Evolutionary conservation across 2,329 filamentous ascomycete genomes (phyloP).

Genomic region (Pseudogymnoascus sp.): DNA sequence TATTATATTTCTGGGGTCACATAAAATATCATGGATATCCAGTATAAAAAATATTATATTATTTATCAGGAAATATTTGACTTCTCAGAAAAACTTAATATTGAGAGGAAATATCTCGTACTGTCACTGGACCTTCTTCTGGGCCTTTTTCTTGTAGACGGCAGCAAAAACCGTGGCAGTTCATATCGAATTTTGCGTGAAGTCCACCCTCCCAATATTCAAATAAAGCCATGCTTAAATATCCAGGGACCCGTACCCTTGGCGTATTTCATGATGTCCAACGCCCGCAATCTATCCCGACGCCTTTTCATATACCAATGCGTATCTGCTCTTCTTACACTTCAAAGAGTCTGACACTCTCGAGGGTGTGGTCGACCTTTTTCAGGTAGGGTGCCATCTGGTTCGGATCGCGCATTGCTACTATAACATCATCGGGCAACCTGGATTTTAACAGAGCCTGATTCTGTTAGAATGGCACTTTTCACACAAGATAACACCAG

Average conservation of each 20-base stretch:
- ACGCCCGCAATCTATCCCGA: constrained; percentile 4
- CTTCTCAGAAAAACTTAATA: background rate
- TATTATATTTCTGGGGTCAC: background rate
- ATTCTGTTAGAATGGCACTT: background rate
- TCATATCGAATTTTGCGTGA: too few species aligned
- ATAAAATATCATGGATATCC: background rate
- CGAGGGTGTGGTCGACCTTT: constrained; percentile 60
- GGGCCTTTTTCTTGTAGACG: too few species aligned
- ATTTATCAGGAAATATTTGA: background rate
- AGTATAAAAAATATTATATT: background rate
- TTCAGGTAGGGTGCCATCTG: constrained; percentile 62
- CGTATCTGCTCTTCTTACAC: background rate
- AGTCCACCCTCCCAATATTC: too few species aligned
- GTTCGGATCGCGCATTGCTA: constrained; percentile 74
- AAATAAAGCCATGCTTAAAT: background rate
- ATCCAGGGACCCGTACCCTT: background rate
- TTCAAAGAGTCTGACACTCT: constrained; percentile 32
- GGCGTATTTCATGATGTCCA: background rate
- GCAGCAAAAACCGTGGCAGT: background rate
- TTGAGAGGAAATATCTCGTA: background rate
- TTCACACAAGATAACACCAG: background rate
- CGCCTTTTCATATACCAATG: background rate
- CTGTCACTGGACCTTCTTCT: background rate
- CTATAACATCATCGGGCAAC: constrained; percentile 64
- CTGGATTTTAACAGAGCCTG: constrained; percentile 43